Evolutionary conservation across 768 basidiomycete genomes (phyloP).

Genomic region (Arthromyces matolae): DNA sequence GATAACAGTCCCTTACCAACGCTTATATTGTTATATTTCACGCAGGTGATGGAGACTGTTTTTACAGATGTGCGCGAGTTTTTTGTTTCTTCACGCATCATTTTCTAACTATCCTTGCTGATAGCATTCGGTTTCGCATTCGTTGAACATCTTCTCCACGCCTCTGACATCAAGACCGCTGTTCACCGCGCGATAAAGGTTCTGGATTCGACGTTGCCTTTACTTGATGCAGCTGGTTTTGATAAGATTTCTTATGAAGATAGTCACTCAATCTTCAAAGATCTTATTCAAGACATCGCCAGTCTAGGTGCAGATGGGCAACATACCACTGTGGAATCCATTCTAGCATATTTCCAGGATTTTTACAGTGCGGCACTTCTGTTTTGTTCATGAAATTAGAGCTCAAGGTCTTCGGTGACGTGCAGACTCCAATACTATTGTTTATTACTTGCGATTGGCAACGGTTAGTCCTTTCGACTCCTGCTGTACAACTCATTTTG

Average conservation of each 20-base stretch:
- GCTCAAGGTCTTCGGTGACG: background rate
- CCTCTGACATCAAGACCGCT: conserved; percentile 40
- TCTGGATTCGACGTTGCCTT: conserved; percentile 44
- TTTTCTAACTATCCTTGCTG: background rate
- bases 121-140: conserved; percentile 82
- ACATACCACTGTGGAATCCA: conserved; percentile 29
- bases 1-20: no score
- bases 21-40: no score
- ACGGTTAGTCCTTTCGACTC: conserved; percentile 38
- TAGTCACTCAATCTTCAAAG: conserved; percentile 62
- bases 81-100: background rate
- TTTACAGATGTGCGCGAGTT: conserved; percentile 71
- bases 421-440: conserved; percentile 66
- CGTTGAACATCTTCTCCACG: conserved; percentile 62
- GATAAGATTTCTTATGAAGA: conserved; percentile 69
- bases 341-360: conserved; percentile 54
- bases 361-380: conserved; percentile 37
- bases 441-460: conserved; percentile 76
- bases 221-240: conserved; percentile 59
- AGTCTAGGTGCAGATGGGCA: conserved; percentile 30
- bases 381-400: background rate
- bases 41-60: conserved; percentile 87
- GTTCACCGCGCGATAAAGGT: conserved; percentile 49
- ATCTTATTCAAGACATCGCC: conserved; percentile 45
- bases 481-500: background rate